A percentile compares a stretch with the other conserved stretches of the same genome.
phyloP scores from a whole-genome alignment of 148 eudicot genomes.

The Gaultheria prostrata region DNA sequence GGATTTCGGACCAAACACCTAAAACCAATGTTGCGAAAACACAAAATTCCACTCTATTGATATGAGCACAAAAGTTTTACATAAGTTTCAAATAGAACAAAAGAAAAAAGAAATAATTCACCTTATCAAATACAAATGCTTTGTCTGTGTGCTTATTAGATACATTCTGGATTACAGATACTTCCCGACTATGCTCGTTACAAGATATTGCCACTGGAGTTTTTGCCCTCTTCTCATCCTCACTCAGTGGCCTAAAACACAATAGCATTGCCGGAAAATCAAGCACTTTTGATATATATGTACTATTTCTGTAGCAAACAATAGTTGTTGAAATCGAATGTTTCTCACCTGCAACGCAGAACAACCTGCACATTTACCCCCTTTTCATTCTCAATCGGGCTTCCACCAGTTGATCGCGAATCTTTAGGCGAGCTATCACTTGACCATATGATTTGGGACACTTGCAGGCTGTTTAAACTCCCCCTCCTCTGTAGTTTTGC shows the following conservation, averaged over 20 bases:
- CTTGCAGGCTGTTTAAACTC: constrained; percentile 18
- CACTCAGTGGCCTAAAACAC: constrained; percentile 35
- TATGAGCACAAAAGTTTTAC: background rate
- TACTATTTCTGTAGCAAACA: background rate
- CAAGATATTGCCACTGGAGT: constrained; percentile 25
- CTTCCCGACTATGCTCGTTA: constrained; percentile 27
- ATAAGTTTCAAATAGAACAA: background rate
- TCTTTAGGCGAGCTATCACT: constrained; percentile 16
- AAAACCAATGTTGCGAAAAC: background rate
- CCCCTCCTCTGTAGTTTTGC: constrained; percentile 20
- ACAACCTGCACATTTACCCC: constrained; percentile 35
- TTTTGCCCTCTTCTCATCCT: constrained; percentile 28
- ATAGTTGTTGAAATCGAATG: no score
- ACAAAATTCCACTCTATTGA: background rate
- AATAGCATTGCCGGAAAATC: background rate
- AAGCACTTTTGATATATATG: background rate
- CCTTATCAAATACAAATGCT: constrained; percentile 34
- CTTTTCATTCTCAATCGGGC: constrained; percentile 16
- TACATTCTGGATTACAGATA: constrained; percentile 12
- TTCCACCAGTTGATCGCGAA: constrained; percentile 13
- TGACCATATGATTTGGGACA: constrained; percentile 24
- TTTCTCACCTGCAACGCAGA: constrained; percentile 33
- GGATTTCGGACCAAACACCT: constrained; percentile 35
- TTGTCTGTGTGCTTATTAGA: constrained; percentile 25
- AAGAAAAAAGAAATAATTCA: background rate